Percentiles rank a stretch among this genome's conserved stretches.
phyloP scores from a whole-genome alignment of 495 filamentous ascomycete species.

The Platismatia glauca region DNA sequence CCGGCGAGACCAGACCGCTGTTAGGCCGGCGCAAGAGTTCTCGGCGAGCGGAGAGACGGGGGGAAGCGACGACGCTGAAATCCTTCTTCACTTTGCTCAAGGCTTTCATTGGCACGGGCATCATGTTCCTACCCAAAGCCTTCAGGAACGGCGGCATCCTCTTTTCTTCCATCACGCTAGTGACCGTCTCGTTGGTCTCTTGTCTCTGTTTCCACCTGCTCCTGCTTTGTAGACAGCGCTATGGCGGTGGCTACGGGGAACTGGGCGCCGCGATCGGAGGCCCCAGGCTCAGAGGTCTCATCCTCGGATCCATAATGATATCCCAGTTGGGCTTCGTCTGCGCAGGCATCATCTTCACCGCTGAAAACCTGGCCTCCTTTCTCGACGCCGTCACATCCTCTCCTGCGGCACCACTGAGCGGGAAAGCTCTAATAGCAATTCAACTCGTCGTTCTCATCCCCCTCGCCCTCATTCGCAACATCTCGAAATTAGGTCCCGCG shows the following conservation, averaged over 20 bases:
- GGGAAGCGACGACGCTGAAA: slow-evolving; percentile 49
- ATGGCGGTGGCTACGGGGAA: slow-evolving; percentile 55
- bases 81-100: slow-evolving; percentile 63
- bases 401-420: slow-evolving; percentile 32
- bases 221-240: slow-evolving; percentile 43
- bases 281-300: slow-evolving; percentile 39
- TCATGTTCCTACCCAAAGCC: slow-evolving; percentile 61
- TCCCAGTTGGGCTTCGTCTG: slow-evolving; percentile 62
- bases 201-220: slow-evolving; percentile 56
- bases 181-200: slow-evolving; percentile 45
- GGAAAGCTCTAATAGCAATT: slow-evolving; percentile 42
- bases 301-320: slow-evolving; percentile 52
- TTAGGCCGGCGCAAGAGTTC: slow-evolving; percentile 42
- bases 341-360: slow-evolving; percentile 56
- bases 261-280: slow-evolving; percentile 49
- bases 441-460: slow-evolving; percentile 50
- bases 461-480: slow-evolving; percentile 53
- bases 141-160: slow-evolving; percentile 60
- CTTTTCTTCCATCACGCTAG: slow-evolving; percentile 52
- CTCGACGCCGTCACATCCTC: slow-evolving; percentile 42
- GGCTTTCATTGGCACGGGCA: slow-evolving; percentile 57
- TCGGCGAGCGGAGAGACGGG: slow-evolving; percentile 33
- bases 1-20: slow-evolving; percentile 41
- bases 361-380: slow-evolving; percentile 52
- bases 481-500: slow-evolving; percentile 51